Conservation (phyloP, 768 basidiomycete genomes). For the Boletus fagicola region DNA sequence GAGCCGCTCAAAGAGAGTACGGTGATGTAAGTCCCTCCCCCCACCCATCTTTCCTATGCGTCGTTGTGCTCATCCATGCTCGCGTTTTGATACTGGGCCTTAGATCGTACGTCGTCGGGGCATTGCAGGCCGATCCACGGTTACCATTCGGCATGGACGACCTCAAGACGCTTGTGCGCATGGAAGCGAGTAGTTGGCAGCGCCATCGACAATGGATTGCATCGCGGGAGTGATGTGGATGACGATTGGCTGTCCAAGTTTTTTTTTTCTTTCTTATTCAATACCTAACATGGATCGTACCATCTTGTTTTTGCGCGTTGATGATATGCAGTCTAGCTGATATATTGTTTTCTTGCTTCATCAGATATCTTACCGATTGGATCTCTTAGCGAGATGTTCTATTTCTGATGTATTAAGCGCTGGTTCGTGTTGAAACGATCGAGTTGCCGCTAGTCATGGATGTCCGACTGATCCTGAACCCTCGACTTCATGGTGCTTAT, state of each 20-base stretch:
- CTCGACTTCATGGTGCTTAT: too few species aligned
- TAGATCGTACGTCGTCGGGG: conserved; percentile 45
- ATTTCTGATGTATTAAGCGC: too few species aligned
- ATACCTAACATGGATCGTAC: background rate
- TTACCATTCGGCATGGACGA: conserved; percentile 37
- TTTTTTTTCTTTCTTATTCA: background rate
- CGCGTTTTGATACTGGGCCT: background rate
- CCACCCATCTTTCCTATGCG: too few species aligned
- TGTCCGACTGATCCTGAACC: too few species aligned
- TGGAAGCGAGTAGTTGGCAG: conserved; percentile 42
- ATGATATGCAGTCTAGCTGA: background rate
- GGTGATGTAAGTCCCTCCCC: too few species aligned
- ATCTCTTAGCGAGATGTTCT: too few species aligned
- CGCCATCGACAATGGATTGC: conserved; percentile 41
- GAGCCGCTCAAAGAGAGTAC: too few species aligned
- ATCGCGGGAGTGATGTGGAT: conserved; percentile 18
- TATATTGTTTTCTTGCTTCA: background rate
- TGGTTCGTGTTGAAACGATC: too few species aligned
- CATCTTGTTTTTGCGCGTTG: background rate
- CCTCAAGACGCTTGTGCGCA: conserved; percentile 37
- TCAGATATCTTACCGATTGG: background rate
- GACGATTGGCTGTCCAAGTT: background rate
- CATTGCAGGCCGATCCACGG: conserved; percentile 38
- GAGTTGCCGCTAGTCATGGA: too few species aligned
- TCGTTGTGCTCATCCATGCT: background rate